Evolutionary conservation across 768 basidiomycete genomes (phyloP).

Genomic region (Russula virescens): DNA sequence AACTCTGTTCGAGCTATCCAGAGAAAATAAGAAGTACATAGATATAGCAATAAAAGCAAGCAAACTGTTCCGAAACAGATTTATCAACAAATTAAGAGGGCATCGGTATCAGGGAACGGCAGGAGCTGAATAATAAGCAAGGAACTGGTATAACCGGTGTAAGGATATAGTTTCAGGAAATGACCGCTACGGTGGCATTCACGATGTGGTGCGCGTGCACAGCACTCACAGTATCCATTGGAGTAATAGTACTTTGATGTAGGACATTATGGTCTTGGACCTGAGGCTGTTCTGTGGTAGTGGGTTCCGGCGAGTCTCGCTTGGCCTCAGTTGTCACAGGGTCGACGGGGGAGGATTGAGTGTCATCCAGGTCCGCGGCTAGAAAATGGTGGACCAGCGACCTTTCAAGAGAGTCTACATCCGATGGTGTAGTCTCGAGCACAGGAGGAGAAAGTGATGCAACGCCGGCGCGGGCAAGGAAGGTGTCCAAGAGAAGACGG

Average conservation of each 20-base stretch:
- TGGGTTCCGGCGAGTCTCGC: not conserved
- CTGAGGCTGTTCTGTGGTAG: not conserved
- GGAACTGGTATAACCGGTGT: constrained; percentile 1
- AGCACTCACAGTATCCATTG: constrained; percentile 2
- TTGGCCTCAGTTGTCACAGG: not conserved
- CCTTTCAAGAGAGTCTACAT: constrained; percentile 14
- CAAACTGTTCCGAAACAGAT: not conserved
- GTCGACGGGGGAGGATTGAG: not conserved
- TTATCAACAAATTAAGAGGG: not conserved
- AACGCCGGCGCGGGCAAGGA: constrained; percentile 42
- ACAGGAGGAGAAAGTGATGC: constrained; percentile 28
- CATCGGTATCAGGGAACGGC: not conserved
- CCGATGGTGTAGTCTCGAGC: constrained; percentile 22
- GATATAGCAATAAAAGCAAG: constrained; percentile 14
- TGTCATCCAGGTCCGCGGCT: constrained; percentile 8
- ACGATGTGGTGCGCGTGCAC: constrained; percentile 7
- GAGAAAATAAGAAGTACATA: constrained; percentile 14
- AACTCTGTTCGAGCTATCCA: not conserved
- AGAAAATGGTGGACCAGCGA: constrained; percentile 15
- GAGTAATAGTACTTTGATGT: not conserved
- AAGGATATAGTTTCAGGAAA: constrained; percentile 15
- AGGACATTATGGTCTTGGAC: not conserved
- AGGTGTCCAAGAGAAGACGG: constrained; percentile 78
- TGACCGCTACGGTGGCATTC: constrained; percentile 5
- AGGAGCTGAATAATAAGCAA: not conserved